Evolutionary conservation across 306 rosid species (phyloP).

Genomic region (Lathyrus sativus): DNA sequence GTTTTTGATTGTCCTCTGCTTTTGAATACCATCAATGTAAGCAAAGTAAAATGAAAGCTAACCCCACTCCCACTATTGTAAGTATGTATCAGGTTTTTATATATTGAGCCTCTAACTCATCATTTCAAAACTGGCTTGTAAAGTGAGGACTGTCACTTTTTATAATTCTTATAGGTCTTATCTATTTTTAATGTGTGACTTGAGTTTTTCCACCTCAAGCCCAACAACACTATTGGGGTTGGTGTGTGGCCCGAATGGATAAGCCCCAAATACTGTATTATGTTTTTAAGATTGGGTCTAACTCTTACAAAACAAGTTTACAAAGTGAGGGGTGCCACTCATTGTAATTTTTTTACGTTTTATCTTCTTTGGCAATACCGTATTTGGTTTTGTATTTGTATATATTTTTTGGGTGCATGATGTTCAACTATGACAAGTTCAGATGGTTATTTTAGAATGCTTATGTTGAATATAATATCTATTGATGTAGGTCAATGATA

Average conservation of each 20-base stretch:
- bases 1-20: constrained; percentile 6
- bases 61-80: constrained; percentile 14
- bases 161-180: background rate
- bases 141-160: background rate
- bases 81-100: background rate
- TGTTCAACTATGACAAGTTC: constrained; percentile 19
- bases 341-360: background rate
- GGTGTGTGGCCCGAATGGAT: background rate
- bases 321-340: background rate
- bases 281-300: background rate
- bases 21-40: constrained; percentile 7
- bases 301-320: background rate
- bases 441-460: constrained; percentile 12
- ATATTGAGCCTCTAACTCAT: background rate
- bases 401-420: background rate
- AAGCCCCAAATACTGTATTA: background rate
- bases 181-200: background rate
- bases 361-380: background rate
- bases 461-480: constrained; percentile 42
- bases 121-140: background rate
- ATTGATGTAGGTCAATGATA: constrained; percentile 74
- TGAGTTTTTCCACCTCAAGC: background rate
- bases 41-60: constrained; percentile 14
- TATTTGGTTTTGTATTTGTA: constrained; percentile 30
- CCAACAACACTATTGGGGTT: background rate